Conservation (phyloP, 768 basidiomycete species). For the Auriculariales sp. region DNA sequence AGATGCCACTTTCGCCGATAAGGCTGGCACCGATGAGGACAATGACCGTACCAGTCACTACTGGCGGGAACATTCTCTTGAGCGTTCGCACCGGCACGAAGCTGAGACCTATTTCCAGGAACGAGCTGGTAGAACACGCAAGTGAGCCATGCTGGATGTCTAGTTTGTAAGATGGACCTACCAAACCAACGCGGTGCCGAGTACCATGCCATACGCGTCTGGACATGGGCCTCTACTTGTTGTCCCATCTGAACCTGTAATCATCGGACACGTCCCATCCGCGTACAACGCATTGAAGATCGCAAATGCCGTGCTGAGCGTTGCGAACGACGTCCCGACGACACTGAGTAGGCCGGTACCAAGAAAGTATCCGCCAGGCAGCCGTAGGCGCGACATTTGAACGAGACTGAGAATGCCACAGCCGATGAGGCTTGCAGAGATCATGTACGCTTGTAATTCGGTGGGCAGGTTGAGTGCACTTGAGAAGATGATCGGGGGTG, state of each 20-base stretch:
- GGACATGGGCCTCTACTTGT: constrained; percentile 49
- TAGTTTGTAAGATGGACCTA: background rate
- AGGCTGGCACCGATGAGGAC: constrained; percentile 69
- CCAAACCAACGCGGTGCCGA: constrained; percentile 28
- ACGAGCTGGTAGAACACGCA: too few species aligned
- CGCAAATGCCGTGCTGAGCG: constrained; percentile 56
- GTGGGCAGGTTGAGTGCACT: constrained; percentile 44
- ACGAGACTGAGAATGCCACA: constrained; percentile 61
- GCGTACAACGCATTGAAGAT: constrained; percentile 66
- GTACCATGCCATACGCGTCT: constrained; percentile 65
- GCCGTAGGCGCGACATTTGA: constrained; percentile 57
- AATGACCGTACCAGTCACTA: constrained; percentile 72
- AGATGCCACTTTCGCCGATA: constrained; percentile 57
- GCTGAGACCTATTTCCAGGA: constrained; percentile 67
- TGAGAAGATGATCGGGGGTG: constrained; percentile 71
- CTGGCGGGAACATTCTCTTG: constrained; percentile 60
- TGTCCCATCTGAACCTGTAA: constrained; percentile 40
- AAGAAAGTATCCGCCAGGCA: constrained; percentile 50
- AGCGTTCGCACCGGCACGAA: constrained; percentile 54
- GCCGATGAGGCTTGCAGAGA: constrained; percentile 69
- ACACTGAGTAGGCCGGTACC: constrained; percentile 74
- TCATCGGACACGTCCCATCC: constrained; percentile 61
- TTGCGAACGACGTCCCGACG: constrained; percentile 70
- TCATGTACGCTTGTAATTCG: constrained; percentile 54
- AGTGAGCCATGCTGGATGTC: too few species aligned